Evolutionary conservation across 768 basidiomycete species (phyloP).

Genomic region (Tulasnella sp.): DNA sequence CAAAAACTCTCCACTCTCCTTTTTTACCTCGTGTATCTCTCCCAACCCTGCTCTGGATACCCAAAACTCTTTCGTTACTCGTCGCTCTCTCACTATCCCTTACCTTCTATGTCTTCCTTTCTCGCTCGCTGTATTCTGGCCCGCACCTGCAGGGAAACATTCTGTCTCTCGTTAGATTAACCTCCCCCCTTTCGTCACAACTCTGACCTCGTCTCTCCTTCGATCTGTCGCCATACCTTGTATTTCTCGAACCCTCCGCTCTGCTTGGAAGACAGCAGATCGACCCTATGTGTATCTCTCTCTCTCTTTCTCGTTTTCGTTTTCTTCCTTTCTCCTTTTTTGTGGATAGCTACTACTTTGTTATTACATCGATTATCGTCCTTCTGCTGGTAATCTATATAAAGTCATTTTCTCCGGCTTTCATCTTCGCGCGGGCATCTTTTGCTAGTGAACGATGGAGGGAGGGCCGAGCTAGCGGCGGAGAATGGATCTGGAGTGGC

Average conservation of each 20-base stretch:
- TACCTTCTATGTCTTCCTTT: neutral
- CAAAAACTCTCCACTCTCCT: neutral
- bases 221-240: neutral
- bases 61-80: neutral
- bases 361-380: neutral
- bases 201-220: neutral
- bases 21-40: neutral
- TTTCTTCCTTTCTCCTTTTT: neutral
- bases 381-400: neutral
- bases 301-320: neutral
- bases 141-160: neutral
- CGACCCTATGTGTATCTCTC: neutral
- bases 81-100: neutral
- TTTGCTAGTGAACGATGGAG: neutral
- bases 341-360: neutral
- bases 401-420: neutral
- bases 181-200: neutral
- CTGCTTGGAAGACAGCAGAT: neutral
- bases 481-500: too few relatives aligned
- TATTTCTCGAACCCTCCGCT: neutral
- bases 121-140: neutral
- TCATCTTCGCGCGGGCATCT: neutral
- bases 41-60: neutral
- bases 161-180: neutral
- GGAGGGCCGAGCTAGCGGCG: neutral